phyloP scores from a whole-genome alignment of 2,329 filamentous ascomycete species.

The Fusarium subglutinans region DNA sequence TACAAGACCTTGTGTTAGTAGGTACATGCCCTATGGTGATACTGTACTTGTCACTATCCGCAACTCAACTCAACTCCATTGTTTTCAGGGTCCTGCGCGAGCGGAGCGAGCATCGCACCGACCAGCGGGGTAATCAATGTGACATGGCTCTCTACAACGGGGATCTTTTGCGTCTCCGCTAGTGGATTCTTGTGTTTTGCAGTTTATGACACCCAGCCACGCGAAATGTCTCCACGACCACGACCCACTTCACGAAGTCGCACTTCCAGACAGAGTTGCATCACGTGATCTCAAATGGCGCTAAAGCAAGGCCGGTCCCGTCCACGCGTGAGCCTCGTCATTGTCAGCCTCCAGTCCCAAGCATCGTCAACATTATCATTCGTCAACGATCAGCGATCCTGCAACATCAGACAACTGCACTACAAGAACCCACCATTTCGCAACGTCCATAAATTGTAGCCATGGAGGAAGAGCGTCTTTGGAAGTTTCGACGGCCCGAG shows the following conservation, averaged over 20 bases:
- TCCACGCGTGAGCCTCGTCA: constrained; percentile 42
- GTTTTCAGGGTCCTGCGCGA: constrained; percentile 29
- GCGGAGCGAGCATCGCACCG: constrained; percentile 27
- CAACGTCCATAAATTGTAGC: not conserved
- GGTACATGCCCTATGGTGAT: constrained; percentile 11
- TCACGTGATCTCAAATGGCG: constrained; percentile 32
- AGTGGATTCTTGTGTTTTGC: constrained; percentile 34
- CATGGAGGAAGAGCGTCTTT: constrained; percentile 74
- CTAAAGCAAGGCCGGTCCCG: constrained; percentile 25
- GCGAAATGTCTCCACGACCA: constrained; percentile 2
- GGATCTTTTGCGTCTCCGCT: constrained; percentile 29
- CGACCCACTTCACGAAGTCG: not conserved
- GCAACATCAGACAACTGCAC: not conserved
- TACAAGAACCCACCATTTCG: not conserved
- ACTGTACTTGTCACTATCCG: constrained; percentile 26
- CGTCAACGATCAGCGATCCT: constrained; percentile 1
- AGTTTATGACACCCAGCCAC: constrained; percentile 24
- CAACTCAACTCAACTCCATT: constrained; percentile 6
- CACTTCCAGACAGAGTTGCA: not conserved
- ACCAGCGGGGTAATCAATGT: constrained; percentile 32
- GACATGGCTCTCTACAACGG: constrained; percentile 29
- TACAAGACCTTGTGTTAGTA: not conserved
- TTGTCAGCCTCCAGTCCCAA: constrained; percentile 35
- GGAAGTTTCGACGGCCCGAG: constrained; percentile 72
- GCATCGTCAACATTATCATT: constrained; percentile 27